Base-by-base conservation (phyloP, 768 basidiomycete species). In the Tricholoma flavovirens region DNA sequence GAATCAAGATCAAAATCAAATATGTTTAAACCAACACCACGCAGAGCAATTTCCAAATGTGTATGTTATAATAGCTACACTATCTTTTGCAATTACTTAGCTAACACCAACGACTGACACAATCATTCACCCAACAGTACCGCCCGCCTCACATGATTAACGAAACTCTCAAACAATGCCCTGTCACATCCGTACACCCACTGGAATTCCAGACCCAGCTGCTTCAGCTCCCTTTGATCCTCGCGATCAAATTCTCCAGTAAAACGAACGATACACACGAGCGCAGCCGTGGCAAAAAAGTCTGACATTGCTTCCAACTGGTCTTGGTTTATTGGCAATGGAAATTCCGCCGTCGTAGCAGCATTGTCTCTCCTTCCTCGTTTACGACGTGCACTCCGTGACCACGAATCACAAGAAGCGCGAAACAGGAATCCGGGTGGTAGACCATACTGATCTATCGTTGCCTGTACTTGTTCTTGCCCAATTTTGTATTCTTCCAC, bases 101-200 rank as follows among this genome's bases (percentile, higher is more conserved):
- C n/a, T n/a, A n/a, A n/a, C n/a, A n/a, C n/a, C n/a, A n/a, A n/a
- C n/a, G n/a, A n/a, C n/a, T n/a, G n/a, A 32, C 30, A 32, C 8
- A 32, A 36, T 29, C 36, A 21, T 30, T 26, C 49, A 26, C 57
- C 57, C n/a, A n/a, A n/a, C n/a, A n/a, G n/a, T 24, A 40, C 48
- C 3, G 83, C 62, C 62, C 82, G 86, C 57, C 81, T 74, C 49
- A 89, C 69, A 74, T 90, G 88, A 57, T 81, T 81, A 19, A 75
- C 76, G 59, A 92, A 86, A 38, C 85, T 82, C 63, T 89, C 87
- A 46, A 87, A 86, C 51, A 87, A 48, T 0, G 59, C 59, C 42
- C 85, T 65, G 26, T 90, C 83, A 24, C 56, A 64, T 0, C 90
- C 90, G 50, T 72, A 72, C 19, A 84, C 63, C 90, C 90, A 91